phyloP scores from a whole-genome alignment of 2,329 filamentous ascomycete genomes.

The Exophiala dermatitidis region DNA sequence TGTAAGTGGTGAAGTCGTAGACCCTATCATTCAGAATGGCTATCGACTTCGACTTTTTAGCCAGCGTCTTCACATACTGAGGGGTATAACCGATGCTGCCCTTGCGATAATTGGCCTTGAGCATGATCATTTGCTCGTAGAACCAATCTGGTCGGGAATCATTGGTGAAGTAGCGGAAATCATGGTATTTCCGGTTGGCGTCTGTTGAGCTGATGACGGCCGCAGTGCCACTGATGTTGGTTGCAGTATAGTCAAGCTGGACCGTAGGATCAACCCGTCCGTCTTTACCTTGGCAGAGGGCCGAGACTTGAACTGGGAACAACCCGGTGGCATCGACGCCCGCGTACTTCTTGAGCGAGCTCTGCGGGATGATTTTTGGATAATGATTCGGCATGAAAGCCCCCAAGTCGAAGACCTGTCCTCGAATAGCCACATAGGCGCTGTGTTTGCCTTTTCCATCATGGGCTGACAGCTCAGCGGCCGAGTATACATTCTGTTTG shows the following conservation, averaged over 20 bases:
- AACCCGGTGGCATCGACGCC: conserved; percentile 79
- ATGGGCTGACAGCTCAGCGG: conserved; percentile 64
- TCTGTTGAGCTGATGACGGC: conserved; percentile 61
- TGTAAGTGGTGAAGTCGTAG: conserved; percentile 84
- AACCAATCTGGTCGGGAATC: conserved; percentile 88
- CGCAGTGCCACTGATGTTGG: conserved; percentile 65
- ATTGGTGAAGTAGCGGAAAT: conserved; percentile 79
- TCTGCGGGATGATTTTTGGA: conserved; percentile 56
- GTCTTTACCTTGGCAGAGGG: conserved; percentile 72
- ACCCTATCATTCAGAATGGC: conserved; percentile 72
- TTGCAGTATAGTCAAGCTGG: conserved; percentile 72
- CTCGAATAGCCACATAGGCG: conserved; percentile 75
- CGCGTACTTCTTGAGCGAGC: conserved; percentile 68
- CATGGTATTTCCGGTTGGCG: conserved; percentile 73
- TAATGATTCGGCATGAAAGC: conserved; percentile 71
- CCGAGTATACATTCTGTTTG: conserved; percentile 78
- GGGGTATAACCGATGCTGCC: conserved; percentile 79
- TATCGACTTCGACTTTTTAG: conserved; percentile 57
- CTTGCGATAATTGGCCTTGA: conserved; percentile 74
- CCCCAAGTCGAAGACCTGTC: conserved; percentile 77
- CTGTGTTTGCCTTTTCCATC: conserved; percentile 60
- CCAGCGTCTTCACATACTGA: conserved; percentile 66
- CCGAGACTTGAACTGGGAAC: conserved; percentile 91
- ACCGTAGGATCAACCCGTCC: conserved; percentile 63
- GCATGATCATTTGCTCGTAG: conserved; percentile 71